Evolutionary conservation across 2,329 filamentous ascomycete species (phyloP).

Genomic region (Chalara sp.): DNA sequence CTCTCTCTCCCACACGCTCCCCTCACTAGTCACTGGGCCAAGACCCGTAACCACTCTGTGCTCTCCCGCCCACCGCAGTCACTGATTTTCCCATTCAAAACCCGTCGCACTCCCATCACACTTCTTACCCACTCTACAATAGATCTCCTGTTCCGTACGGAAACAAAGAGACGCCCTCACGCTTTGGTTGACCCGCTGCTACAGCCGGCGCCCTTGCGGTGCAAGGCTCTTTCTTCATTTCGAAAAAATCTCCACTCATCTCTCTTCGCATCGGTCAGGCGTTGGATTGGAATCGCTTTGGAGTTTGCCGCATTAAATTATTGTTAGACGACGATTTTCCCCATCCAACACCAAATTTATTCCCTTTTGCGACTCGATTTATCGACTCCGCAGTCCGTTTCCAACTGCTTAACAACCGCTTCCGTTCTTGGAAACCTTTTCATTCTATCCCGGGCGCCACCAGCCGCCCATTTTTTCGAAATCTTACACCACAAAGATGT

Average conservation of each 20-base stretch:
- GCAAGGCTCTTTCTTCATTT: conserved; percentile 23
- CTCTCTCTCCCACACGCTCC: conserved; percentile 7
- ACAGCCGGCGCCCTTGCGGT: conserved; percentile 28
- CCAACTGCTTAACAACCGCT: conserved; percentile 19
- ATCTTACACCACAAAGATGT: conserved; percentile 43
- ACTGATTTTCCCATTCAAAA: conserved; percentile 17
- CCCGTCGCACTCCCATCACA: conserved; percentile 11
- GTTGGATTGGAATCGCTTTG: conserved; percentile 21
- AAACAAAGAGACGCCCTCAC: conserved; percentile 15
- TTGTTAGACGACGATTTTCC: conserved; percentile 16
- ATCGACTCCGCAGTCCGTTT: conserved; percentile 29
- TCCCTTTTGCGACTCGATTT: conserved; percentile 23
- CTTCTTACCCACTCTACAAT: conserved; percentile 13
- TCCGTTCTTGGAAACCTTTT: conserved; percentile 18
- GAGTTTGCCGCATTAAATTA: conserved; percentile 19
- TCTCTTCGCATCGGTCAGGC: conserved; percentile 19
- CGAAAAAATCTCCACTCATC: conserved; percentile 16
- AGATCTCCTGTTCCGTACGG: conserved; percentile 18
- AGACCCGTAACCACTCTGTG: too few relatives aligned
- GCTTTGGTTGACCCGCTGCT: conserved; percentile 28
- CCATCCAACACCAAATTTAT: not conserved
- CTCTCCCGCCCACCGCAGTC: conserved; percentile 17
- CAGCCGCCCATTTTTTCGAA: not conserved
- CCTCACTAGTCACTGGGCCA: too few relatives aligned
- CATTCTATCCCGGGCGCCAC: conserved; percentile 3